Base-by-base conservation (phyloP, 2,329 filamentous ascomycete genomes). In the Immersiporthe knoxdaviesiana region DNA sequence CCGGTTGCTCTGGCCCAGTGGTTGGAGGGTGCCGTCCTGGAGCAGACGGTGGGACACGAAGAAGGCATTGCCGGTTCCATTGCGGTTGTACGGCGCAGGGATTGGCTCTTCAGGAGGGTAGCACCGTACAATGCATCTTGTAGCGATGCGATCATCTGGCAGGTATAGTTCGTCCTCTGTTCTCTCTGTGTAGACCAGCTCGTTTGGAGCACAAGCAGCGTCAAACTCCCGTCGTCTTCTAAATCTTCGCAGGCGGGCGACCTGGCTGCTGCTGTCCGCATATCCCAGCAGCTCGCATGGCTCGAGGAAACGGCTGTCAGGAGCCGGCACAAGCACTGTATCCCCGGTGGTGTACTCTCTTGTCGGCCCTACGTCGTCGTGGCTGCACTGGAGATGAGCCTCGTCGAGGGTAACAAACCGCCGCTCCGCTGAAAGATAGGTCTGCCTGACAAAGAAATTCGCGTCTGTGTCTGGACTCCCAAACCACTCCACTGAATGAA, bases 371-470 rank as follows among this genome's bases (percentile, higher is more conserved):
- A 71, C 63, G 73, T 76, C 63, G 73, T 76, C 30, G 1, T 76
- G 72, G 68, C 88, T 70, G 72, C 91, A 93, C 3, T 60, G 72
- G 41, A 90, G 81, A 73, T 94, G 88, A 0, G 78, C 73, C 4
- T 83, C 71, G 11, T 83, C 77, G 0, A 94, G 77, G 0, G 87
- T 87, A 0, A 88, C 79, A 81, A 92, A 94, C 21, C 86, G 84
- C 2, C 87, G 85, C 1, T 90, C 83, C 0, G 83, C 79, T 1
- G 84, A 83, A 1, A 88, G 75, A 72, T 92, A 95, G 0, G 87
- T 90, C 72, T 93, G 90, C 0, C 92, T 85, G 2, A 94, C 85
- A 70, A 95, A 92, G 60, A 90, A 87, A 8, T 88, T 85, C 1
- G 80, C 79, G 0, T 74, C 74, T 0, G 75, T 76, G 0, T 80